These are phyloP conservation scores for Periconia sp. DNA, from an alignment of 2,329 filamentous ascomycete species.

Conservation along the genomic window DNA sequence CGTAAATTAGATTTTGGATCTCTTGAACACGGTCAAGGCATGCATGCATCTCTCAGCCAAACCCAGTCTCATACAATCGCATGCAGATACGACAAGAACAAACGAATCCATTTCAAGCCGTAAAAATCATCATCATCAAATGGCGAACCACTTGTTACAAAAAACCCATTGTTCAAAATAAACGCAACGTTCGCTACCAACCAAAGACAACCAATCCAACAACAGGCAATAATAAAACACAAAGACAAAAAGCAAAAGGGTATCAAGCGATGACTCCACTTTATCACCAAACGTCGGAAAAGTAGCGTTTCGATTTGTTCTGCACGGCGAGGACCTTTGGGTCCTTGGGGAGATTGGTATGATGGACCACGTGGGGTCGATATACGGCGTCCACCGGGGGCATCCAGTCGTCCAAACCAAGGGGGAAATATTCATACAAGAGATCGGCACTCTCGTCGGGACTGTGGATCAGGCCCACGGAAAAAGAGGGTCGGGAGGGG, in stretches of 20 bases:
- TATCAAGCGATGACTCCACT: constrained; percentile 10
- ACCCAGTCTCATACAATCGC: no score
- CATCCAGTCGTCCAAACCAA: constrained; percentile 91
- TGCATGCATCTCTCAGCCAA: no score
- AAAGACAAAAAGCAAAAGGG: constrained; percentile 8
- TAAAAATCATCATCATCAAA: no score
- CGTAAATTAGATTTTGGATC: no score
- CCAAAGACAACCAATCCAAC: not conserved
- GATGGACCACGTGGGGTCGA: constrained; percentile 89
- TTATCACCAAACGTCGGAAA: constrained; percentile 44
- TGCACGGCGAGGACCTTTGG: constrained; percentile 48
- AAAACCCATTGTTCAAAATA: not conserved
- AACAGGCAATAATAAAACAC: not conserved
- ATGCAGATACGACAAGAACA: no score
- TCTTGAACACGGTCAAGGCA: no score
- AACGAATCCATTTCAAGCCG: no score
- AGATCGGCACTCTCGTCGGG: constrained; percentile 77
- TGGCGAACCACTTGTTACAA: not conserved
- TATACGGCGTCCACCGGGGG: constrained; percentile 88
- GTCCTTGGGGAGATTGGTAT: constrained; percentile 62
- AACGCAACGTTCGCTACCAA: not conserved
- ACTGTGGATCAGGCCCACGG: constrained; percentile 57
- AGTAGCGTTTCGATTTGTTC: constrained; percentile 53
- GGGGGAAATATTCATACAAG: constrained; percentile 91
- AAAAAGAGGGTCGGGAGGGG: constrained; percentile 48